Conservation (phyloP, 2,329 filamentous ascomycete species). For the Thelonectria rubi region DNA sequence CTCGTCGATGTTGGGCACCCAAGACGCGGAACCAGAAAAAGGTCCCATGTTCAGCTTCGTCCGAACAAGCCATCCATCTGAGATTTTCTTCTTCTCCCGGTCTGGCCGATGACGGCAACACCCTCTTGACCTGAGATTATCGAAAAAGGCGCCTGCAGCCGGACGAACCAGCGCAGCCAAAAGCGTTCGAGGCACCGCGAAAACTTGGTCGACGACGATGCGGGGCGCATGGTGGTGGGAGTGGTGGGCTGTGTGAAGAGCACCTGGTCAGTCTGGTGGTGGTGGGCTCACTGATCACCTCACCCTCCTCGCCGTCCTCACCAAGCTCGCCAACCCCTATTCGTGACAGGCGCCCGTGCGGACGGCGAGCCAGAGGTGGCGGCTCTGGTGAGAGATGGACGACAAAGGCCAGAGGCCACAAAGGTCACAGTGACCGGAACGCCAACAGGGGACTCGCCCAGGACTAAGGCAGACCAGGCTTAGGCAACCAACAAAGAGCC, state of each 20-base stretch:
- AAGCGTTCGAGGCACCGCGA: conserved; percentile 30
- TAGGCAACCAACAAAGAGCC: background rate
- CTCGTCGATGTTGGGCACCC: conserved; percentile 13
- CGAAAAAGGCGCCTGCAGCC: conserved; percentile 31
- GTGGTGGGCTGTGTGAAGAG: conserved; percentile 26
- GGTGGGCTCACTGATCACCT: conserved; percentile 41
- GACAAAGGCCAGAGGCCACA: conserved; percentile 23
- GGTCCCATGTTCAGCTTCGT: conserved; percentile 20
- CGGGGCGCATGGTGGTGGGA: conserved; percentile 14
- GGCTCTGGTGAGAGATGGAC: conserved; percentile 28
- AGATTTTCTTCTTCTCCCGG: conserved; percentile 13
- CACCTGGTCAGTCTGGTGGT: conserved; percentile 33
- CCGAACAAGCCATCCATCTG: background rate
- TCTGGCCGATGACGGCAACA: conserved; percentile 28
- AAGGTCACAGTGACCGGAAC: conserved; percentile 25
- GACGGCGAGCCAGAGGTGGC: conserved; percentile 23
- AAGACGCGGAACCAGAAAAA: conserved; percentile 20
- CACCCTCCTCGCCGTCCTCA: conserved; percentile 30
- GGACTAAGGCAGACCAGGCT: conserved; percentile 16
- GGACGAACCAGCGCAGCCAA: conserved; percentile 32
- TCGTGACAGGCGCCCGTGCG: conserved; percentile 31
- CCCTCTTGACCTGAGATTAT: conserved; percentile 14
- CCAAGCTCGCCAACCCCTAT: conserved; percentile 35
- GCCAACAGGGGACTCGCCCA: conserved; percentile 25
- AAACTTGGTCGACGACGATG: conserved; percentile 23